These are phyloP conservation scores for Scedosporium minutisporum DNA, from an alignment of 2,329 filamentous ascomycete species.

Conservation along the genomic window DNA sequence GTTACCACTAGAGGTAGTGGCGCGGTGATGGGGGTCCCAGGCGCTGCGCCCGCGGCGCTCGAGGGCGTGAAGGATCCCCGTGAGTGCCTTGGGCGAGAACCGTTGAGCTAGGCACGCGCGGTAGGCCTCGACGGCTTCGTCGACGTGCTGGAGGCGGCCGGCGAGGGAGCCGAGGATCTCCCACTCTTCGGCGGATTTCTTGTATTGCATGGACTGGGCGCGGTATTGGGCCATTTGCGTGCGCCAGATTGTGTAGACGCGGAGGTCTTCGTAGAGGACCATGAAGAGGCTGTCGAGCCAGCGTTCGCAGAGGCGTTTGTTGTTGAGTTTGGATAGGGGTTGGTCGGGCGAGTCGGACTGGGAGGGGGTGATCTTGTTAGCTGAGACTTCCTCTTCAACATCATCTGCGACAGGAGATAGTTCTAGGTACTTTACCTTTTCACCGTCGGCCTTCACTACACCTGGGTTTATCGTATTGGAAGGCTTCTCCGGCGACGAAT, in stretches of 20 bases:
- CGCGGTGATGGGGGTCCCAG: not conserved
- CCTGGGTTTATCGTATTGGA: conserved; percentile 68
- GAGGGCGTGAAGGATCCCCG: conserved; percentile 71
- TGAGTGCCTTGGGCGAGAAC: conserved; percentile 88
- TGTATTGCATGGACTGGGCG: conserved; percentile 88
- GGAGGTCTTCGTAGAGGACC: conserved; percentile 95
- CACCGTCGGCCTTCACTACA: conserved; percentile 64
- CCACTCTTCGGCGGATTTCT: conserved; percentile 96
- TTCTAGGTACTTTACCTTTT: conserved; percentile 45
- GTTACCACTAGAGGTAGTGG: not conserved
- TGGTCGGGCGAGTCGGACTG: conserved; percentile 57
- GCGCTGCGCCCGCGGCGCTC: conserved; percentile 58
- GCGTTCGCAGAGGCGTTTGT: conserved; percentile 92
- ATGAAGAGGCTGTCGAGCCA: conserved; percentile 99
- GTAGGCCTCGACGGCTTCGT: conserved; percentile 90
- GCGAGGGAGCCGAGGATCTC: conserved; percentile 92
- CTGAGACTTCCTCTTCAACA: no score
- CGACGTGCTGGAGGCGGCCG: conserved; percentile 81
- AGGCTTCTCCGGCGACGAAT: conserved; percentile 60
- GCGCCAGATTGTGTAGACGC: conserved; percentile 98
- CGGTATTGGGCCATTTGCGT: conserved; percentile 95
- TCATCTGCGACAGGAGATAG: not conserved
- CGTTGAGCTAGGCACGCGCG: conserved; percentile 76
- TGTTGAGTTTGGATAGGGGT: conserved; percentile 82
- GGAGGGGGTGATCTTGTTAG: not conserved